phyloP scores from a whole-genome alignment of 192 early-diverging fungal genomes.

The Gonapodya sp. region DNA sequence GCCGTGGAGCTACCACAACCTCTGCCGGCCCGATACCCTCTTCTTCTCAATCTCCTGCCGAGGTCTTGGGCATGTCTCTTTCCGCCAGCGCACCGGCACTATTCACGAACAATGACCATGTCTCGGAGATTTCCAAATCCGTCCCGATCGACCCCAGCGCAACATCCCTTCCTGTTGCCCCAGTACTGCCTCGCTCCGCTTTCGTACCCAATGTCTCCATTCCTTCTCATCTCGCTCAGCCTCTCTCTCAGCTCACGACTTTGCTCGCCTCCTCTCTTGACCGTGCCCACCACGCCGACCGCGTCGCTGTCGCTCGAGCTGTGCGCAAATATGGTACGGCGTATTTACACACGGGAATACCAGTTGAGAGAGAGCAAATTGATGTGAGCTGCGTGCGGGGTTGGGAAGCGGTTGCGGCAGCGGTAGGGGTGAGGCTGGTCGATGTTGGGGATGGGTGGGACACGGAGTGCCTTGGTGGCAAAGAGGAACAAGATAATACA shows the following conservation, averaged over 20 bases:
- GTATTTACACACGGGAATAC: background rate
- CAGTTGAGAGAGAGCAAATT: background rate
- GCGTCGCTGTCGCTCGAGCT: background rate
- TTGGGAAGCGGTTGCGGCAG: background rate
- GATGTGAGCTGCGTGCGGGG: background rate
- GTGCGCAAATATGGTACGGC: background rate
- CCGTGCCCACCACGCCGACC: background rate
- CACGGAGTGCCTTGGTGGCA: background rate
- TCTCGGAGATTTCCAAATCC: no score
- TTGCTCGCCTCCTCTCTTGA: background rate
- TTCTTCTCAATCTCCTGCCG: no score
- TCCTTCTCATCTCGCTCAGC: background rate
- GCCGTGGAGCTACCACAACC: background rate
- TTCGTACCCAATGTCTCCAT: background rate
- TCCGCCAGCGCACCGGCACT: background rate
- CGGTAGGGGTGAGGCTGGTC: background rate
- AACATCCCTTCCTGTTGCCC: background rate
- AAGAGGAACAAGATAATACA: background rate
- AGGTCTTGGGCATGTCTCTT: no score
- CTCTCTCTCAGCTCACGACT: background rate
- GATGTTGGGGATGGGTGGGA: background rate
- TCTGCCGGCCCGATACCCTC: background rate
- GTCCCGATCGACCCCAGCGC: background rate
- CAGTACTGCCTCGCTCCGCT: no score
- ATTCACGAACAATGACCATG: background rate